Evolutionary conservation across 1,284 basidiomycete species (phyloP).

Genomic region (Moesziomyces globuligerus): DNA sequence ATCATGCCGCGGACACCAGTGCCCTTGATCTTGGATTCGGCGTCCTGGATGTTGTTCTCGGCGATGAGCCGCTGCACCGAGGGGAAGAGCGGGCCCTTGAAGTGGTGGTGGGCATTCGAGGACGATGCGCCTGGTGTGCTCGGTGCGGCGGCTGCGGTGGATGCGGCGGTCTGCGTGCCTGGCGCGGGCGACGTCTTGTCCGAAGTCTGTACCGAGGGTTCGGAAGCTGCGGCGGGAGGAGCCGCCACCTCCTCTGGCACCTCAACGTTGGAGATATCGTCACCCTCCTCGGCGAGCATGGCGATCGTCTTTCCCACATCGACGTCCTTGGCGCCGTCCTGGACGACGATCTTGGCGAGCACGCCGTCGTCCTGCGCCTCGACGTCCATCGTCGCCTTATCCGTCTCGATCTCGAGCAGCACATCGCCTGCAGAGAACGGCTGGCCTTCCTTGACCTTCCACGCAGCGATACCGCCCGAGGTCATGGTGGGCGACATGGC

Average conservation of each 20-base stretch:
- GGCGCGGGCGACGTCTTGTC: constrained; percentile 31
- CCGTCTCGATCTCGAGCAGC: constrained; percentile 62
- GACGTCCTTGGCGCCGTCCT: constrained; percentile 65
- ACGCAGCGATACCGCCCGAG: constrained; percentile 60
- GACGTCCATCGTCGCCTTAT: constrained; percentile 67
- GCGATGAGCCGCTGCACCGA: constrained; percentile 67
- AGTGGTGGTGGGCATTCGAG: constrained; percentile 33
- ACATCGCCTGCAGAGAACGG: constrained; percentile 67
- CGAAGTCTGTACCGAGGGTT: constrained; percentile 17
- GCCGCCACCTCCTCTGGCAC: constrained; percentile 46
- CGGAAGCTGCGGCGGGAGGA: constrained; percentile 12
- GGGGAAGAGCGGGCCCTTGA: constrained; percentile 60
- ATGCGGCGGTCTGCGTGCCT: constrained; percentile 34
- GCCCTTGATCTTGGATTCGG: constrained; percentile 66
- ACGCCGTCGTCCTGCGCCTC: constrained; percentile 69
- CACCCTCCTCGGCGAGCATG: constrained; percentile 69
- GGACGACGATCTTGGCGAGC: constrained; percentile 67
- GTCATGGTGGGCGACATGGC: constrained; percentile 67
- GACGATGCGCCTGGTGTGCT: constrained; percentile 28
- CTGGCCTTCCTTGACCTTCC: constrained; percentile 69
- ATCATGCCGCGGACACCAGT: constrained; percentile 68
- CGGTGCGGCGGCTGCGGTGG: constrained; percentile 26
- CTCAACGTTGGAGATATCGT: constrained; percentile 67
- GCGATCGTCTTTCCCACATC: constrained; percentile 68
- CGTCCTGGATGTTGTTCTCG: constrained; percentile 62